Evolutionary conservation across 805 yeast genomes (phyloP), one percentile per base, ranked within the genome.

Genomic region (Starmerella stigmatis): DNA sequence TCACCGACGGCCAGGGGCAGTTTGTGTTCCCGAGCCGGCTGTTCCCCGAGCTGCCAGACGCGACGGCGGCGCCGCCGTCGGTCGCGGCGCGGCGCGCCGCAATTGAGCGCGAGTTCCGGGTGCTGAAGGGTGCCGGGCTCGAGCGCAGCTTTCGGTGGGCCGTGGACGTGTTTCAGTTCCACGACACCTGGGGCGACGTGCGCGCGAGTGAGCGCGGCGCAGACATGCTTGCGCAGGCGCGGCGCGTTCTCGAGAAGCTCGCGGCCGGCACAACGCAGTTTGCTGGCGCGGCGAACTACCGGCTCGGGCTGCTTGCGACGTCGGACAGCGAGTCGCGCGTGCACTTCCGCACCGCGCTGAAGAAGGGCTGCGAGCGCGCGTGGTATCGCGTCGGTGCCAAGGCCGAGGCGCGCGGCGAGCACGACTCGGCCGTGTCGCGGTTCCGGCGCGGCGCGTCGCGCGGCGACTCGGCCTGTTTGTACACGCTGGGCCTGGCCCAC

Each of bases 381-480:
- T 59, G 60, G 51, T 67, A 64, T 46, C 55, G 67, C 4, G 48
- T 66, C 22, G 71, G 64, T 3, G 28, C 39, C 28, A 54, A 57
- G 13, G 60, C 60, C 25, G 69, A 65, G 42, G 44, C 52, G 4
- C 53, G 58, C 15, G 63, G 62, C 30, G 61, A 63, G 32, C 33
- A 43, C n/a, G 44, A 34, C 15, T 51, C 54, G 20, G 67, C 68
- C 3, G 45, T 63, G 12, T 53, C 54, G 13, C 59, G 62, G 25
- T 64, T 59, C 47, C 57, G 58, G 43, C 57, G 57, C 3, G 72
- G 71, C 9, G 62, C 64, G 13, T 55, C 53, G 23, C 45, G 50
- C 5, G 51, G 57, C 9, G 72, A 68, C 46, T 52, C 67, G 12
- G 68, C 68, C 11, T 67, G 69, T 35, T 52, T 56, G 32, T 67